Evolutionary conservation across 768 basidiomycete genomes (phyloP).

Genomic region (Daedaleopsis nitida): DNA sequence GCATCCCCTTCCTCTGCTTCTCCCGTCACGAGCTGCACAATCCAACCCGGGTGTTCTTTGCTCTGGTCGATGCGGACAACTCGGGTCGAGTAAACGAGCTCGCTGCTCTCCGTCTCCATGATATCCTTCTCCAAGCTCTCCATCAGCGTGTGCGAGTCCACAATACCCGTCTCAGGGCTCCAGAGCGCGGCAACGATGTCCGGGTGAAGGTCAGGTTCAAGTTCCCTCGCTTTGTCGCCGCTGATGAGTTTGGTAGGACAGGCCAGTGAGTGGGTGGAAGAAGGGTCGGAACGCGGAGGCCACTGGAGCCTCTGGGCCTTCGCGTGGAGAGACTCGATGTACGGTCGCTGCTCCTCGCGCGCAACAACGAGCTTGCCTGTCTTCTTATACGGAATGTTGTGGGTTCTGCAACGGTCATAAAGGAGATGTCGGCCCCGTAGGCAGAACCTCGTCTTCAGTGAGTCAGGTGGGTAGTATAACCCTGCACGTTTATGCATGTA

Average conservation of each 20-base stretch:
- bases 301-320: constrained; percentile 60
- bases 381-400: constrained; percentile 68
- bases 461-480: constrained; percentile 80
- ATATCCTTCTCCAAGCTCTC: constrained; percentile 83
- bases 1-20: constrained; percentile 53
- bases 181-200: constrained; percentile 74
- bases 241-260: constrained; percentile 70
- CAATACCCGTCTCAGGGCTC: constrained; percentile 87
- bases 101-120: constrained; percentile 62
- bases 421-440: constrained; percentile 83
- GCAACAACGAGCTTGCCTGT: constrained; percentile 93
- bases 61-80: constrained; percentile 80
- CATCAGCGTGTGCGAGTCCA: constrained; percentile 87
- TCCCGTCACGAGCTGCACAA: constrained; percentile 76
- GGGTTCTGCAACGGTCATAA: constrained; percentile 68
- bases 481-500: constrained; percentile 42
- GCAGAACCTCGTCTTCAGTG: constrained; percentile 85
- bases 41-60: constrained; percentile 69
- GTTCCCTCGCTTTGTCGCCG: constrained; percentile 62
- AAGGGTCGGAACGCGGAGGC: constrained; percentile 43
- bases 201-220: constrained; percentile 83
- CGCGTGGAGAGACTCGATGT: constrained; percentile 67
- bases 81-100: constrained; percentile 75
- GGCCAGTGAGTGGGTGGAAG: constrained; percentile 33
- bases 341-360: constrained; percentile 59